A percentile compares a stretch with the other conserved stretches of the same genome.
Evolutionary conservation across 345 rosid species (phyloP).

Genomic region (Aquilaria sinensis): DNA sequence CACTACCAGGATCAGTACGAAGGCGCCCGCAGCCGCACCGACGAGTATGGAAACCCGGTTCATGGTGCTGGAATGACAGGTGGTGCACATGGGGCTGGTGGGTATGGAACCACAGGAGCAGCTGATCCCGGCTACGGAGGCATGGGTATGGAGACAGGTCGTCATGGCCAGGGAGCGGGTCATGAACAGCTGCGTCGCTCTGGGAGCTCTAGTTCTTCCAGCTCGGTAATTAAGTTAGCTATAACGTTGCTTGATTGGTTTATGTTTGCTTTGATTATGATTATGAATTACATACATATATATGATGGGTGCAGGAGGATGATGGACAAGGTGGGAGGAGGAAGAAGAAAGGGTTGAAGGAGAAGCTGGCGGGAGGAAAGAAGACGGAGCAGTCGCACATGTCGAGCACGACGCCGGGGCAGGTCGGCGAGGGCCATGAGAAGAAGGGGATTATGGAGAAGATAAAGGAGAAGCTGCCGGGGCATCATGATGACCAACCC

Average conservation of each 20-base stretch:
- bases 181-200: conserved; percentile 35
- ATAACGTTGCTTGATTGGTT: not conserved
- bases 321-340: conserved; percentile 71
- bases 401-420: conserved; percentile 24
- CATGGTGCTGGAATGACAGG: conserved; percentile 13
- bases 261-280: not conserved
- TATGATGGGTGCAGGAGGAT: conserved; percentile 25
- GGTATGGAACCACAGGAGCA: conserved; percentile 7
- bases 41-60: conserved; percentile 32
- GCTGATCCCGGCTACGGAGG: conserved; percentile 21
- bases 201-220: conserved; percentile 42
- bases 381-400: conserved; percentile 20
- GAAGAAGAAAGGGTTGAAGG: conserved; percentile 53
- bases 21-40: conserved; percentile 15
- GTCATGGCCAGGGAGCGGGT: no score
- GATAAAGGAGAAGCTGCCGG: conserved; percentile 68
- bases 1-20: conserved; percentile 27
- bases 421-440: conserved; percentile 28
- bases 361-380: conserved; percentile 43
- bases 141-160: not conserved
- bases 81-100: conserved; percentile 27
- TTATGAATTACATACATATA: not conserved
- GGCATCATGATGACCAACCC: conserved; percentile 24
- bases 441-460: conserved; percentile 62
- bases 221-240: conserved; percentile 35